A percentile compares a stretch with the other conserved stretches of the same genome.
Evolutionary conservation across 768 basidiomycete genomes (phyloP).

Genomic region (Candolleomyces efflorescens): DNA sequence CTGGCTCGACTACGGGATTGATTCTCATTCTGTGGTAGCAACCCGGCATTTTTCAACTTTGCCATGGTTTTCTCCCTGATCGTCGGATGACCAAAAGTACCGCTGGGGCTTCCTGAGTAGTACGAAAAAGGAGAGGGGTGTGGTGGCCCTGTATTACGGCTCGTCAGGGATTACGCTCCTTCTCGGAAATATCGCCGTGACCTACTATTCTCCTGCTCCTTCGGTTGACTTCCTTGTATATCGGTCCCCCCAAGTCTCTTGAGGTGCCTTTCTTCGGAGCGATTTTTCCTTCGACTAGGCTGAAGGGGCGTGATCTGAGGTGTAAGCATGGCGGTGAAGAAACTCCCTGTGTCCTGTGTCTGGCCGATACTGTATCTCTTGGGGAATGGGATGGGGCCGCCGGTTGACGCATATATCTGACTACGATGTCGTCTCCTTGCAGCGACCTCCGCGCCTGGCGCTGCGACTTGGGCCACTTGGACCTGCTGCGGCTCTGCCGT

Average conservation of each 20-base stretch:
- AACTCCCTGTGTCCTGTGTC: no score
- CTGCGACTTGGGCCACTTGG: background rate
- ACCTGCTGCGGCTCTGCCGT: background rate
- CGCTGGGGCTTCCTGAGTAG: background rate
- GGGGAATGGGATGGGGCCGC: background rate
- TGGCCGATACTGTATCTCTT: background rate
- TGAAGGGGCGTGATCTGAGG: background rate
- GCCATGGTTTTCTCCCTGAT: slow-evolving; percentile 2
- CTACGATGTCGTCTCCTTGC: background rate
- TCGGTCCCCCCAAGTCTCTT: background rate
- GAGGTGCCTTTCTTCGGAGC: background rate
- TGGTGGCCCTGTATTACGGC: background rate
- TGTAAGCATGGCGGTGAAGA: background rate
- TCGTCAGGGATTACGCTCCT: background rate
- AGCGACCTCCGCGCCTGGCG: background rate
- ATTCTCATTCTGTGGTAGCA: background rate
- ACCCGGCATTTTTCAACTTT: background rate
- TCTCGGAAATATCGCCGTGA: background rate
- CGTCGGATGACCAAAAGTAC: background rate
- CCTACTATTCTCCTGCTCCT: background rate
- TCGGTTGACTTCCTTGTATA: background rate
- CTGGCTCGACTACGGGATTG: background rate
- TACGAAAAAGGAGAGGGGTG: background rate
- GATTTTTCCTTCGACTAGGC: background rate
- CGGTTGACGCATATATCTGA: background rate